Percentiles rank a stretch among this genome's conserved stretches.
phyloP scores from a whole-genome alignment of 805 yeast species.

The Metschnikowia similis region DNA sequence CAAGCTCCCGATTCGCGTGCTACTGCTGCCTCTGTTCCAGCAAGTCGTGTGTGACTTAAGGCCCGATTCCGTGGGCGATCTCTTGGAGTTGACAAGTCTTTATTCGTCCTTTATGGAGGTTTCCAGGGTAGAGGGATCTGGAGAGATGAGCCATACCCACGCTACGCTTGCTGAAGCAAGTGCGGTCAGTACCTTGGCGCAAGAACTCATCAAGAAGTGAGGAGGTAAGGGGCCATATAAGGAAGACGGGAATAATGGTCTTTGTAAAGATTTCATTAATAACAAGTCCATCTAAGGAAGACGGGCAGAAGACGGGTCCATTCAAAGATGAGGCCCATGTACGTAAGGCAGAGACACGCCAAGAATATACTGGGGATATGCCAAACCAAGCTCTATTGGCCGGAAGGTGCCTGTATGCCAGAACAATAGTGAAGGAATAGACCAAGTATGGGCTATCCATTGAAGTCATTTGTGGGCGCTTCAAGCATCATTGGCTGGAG shows the following conservation, averaged over 20 bases:
- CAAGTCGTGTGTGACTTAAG: conserved; percentile 48
- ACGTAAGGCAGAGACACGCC: too few species aligned
- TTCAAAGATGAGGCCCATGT: too few species aligned
- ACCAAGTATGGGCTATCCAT: too few species aligned
- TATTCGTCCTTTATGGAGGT: conserved; percentile 46
- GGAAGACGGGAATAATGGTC: neutral
- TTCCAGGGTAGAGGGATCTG: conserved; percentile 23
- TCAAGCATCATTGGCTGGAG: too few species aligned
- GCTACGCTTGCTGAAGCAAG: conserved; percentile 22
- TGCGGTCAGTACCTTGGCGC: conserved; percentile 21
- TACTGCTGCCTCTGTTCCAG: conserved; percentile 49
- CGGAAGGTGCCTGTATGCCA: too few species aligned
- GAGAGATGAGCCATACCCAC: conserved; percentile 4
- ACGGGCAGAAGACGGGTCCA: too few species aligned
- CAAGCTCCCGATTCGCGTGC: conserved; percentile 43
- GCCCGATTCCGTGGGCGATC: conserved; percentile 44
- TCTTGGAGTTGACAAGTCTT: conserved; percentile 43
- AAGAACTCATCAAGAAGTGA: conserved; percentile 13
- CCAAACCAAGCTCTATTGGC: too few species aligned
- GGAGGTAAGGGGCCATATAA: neutral
- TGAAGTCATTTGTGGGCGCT: too few species aligned
- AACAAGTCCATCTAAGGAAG: too few species aligned
- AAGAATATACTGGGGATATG: too few species aligned
- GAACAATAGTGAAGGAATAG: too few species aligned
- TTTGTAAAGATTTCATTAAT: too few species aligned